Conservation (phyloP, 1,284 basidiomycete genomes). For the Trichosporon asahii region DNA sequence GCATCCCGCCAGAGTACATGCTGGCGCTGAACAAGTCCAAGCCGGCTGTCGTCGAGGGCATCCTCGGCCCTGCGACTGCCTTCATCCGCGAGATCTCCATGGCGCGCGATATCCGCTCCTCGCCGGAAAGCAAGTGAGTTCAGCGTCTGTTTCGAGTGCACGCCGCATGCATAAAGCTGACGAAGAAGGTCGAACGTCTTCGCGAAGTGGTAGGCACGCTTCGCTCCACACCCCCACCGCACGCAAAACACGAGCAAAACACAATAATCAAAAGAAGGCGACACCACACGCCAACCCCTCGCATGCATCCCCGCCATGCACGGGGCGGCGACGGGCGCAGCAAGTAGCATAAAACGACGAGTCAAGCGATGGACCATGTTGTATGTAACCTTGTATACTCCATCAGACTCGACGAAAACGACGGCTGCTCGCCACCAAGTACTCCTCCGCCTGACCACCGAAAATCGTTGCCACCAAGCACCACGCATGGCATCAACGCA, state of each 20-base stretch:
- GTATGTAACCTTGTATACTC: background rate
- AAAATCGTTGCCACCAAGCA: no score
- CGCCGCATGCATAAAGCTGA: background rate
- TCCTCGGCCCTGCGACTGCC: background rate
- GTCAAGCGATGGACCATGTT: background rate
- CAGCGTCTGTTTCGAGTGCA: background rate
- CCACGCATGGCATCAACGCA: background rate
- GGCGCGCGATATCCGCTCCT: background rate
- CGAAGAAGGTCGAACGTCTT: background rate
- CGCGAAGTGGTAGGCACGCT: background rate
- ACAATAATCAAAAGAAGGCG: background rate
- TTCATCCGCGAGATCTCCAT: background rate
- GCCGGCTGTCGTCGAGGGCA: background rate
- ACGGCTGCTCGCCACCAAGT: no score
- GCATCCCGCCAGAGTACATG: slow-evolving; percentile 23
- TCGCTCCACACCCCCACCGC: background rate
- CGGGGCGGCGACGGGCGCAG: no score
- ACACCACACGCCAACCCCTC: background rate
- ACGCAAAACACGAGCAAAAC: background rate
- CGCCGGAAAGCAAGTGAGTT: slow-evolving; percentile 1
- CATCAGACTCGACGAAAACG: background rate
- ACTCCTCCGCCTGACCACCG: no score
- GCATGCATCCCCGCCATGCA: background rate
- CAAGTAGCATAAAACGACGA: background rate
- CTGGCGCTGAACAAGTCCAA: slow-evolving; percentile 17